Evolutionary conservation across 2,329 filamentous ascomycete genomes (phyloP), one percentile per base, ranked within the genome.

Genomic region (Neopestalotiopsis rosae): DNA sequence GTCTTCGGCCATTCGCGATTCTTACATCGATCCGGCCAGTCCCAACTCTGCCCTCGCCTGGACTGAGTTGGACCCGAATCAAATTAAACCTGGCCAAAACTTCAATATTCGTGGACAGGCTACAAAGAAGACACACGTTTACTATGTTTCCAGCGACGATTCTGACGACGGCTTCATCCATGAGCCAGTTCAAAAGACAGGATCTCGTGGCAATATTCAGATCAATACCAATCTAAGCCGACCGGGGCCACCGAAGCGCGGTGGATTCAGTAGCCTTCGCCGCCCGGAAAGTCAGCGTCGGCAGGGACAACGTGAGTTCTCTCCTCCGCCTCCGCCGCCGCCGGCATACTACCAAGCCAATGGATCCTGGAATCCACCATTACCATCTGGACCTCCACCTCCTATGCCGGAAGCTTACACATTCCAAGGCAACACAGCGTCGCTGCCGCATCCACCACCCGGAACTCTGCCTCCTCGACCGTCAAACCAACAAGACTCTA

Each of bases 11-110:
- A 89, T 87, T 71, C 79, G 82, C 17, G 77, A 83, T 66, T 79
- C 79, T 45, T 90, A 88, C 72, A 64, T 88, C 32, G 85, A 90
- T 73, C 75, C 81, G 5, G 72, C 79, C 9, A 86, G 83, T 67
- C 73, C 76, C 3, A 73, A 80, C 32, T 69, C 77, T 7, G 79
- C 83, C 56, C 81, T 88, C 63, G 74, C 76, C 64, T 74, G 76
- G 75, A 67, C 69, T 13, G 70, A 66, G 6, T 49, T 75, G 28
- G 70, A 72, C 61, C 17, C 30, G 4, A 42, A 5, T 12, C 38
- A 12, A n/a, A 59, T 45, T 24, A n/a, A 65, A 6, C 34, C n/a
- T 61, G 52, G 32, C 42, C 45, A 52, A 13, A 70, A 73, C 42
- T 76, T 78, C 56, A 74, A 76, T 42, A 73, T 77, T 66, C 74